Conservation (phyloP, 208 protist species). For the Acanthamoeba quina region DNA sequence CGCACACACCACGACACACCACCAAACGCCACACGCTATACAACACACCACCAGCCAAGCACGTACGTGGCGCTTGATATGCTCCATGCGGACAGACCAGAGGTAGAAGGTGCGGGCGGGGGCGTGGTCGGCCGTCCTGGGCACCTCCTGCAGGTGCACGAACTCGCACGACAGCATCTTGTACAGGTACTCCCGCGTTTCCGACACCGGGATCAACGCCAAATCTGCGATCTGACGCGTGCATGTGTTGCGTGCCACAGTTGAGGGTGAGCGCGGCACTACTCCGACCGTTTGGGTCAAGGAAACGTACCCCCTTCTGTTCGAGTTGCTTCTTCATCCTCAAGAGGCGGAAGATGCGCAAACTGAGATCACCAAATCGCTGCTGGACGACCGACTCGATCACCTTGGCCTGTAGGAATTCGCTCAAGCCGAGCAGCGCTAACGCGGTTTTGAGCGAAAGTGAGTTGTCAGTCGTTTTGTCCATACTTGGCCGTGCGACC, state of each 20-base stretch:
- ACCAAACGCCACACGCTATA: too few species aligned
- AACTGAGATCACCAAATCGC: conserved; percentile 59
- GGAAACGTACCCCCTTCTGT: not conserved
- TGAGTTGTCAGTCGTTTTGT: not conserved
- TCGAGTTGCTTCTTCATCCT: conserved; percentile 60
- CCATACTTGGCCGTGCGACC: too few species aligned
- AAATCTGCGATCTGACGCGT: conserved; percentile 10
- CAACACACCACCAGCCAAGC: not conserved
- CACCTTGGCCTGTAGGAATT: conserved; percentile 50
- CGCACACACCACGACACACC: not conserved
- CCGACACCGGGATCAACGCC: conserved; percentile 19
- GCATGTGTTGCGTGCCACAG: too few species aligned
- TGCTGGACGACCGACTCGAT: conserved; percentile 58
- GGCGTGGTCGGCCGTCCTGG: conserved; percentile 36
- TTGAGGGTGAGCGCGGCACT: too few species aligned
- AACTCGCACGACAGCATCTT: conserved; percentile 65
- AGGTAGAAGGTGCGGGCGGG: conserved; percentile 70
- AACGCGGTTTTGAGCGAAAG: not conserved
- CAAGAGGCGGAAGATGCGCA: conserved; percentile 61
- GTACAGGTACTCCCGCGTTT: conserved; percentile 40
- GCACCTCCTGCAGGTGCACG: conserved; percentile 72
- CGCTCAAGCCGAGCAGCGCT: conserved; percentile 52
- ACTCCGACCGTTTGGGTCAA: not conserved
- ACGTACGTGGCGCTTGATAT: conserved; percentile 37
- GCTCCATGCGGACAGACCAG: conserved; percentile 54